Base-by-base conservation (phyloP, 192 early-diverging fungal genomes). In the Coemansia sp. region DNA sequence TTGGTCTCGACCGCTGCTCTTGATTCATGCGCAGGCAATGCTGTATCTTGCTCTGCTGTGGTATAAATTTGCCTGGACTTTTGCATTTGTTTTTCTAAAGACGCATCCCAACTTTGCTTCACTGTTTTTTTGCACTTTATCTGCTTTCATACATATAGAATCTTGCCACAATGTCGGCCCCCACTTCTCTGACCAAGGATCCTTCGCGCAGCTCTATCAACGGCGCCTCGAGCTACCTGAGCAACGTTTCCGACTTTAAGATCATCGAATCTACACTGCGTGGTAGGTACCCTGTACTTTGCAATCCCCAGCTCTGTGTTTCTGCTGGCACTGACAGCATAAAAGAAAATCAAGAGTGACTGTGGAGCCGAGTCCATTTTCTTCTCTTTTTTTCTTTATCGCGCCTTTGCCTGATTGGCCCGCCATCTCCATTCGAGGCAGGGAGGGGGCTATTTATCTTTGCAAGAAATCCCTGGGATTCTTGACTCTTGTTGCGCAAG, bases 261-360 rank as follows among this genome's bases (percentile, higher is more conserved):
- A 96, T 98, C 71, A 98, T 98, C 76, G 96, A 98, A 64, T 94
- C 93, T 2, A 98, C 96, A 14, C 79, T 98, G 61, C 85, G 96
- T 70, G 92, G 92, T 92, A 84, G 76, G 83, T 79, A 56, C 7
- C n/a, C 28, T 71, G 36, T 38, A 20, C 60, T 34, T 51, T 60
- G 34, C 52, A 31, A 50, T 65, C 40, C 36, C 64, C 5, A 36
- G 34, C 34, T 36, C 34, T 36, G 4, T 36, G 34, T 36, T 6
- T 36, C 8, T 36, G 34, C 34, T 36, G 34, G 5, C 34, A 36
- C 4, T 36, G 34, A 4, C 34, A 36, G 34, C 4, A 36, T 36
- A 36, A 36, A 36, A 36, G 34, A 36, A 36, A 6, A 36, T 36
- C 34, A 8, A 8, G 34, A 36, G 5, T 36, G 34, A 8, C 34